Conservation (phyloP, 305 asterid species). For the Fraxinus latifolia region DNA sequence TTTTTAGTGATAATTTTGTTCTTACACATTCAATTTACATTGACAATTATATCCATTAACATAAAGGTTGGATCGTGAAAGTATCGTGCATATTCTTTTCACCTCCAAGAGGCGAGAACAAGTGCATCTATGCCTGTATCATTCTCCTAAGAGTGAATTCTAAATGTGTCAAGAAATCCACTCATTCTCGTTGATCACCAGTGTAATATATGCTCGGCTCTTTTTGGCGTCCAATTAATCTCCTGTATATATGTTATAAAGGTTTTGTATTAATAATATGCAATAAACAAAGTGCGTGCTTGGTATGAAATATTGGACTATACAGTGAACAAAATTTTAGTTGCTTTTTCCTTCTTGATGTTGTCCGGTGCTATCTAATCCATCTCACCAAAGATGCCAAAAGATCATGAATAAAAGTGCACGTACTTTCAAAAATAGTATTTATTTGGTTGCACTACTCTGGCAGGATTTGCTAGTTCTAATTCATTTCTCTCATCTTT, state of each 20-base stretch:
- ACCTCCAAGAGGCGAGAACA: neutral
- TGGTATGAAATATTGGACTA: neutral
- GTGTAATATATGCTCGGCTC: neutral
- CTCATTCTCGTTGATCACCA: neutral
- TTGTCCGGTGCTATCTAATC: neutral
- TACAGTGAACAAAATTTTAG: neutral
- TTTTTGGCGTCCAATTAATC: neutral
- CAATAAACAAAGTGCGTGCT: neutral
- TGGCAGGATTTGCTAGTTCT: slow-evolving; percentile 2
- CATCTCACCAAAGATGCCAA: neutral
- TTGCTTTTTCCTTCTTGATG: neutral
- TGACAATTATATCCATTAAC: neutral
- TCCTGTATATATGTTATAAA: neutral
- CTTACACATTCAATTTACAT: neutral
- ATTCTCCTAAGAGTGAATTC: neutral
- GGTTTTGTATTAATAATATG: neutral
- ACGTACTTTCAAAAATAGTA: neutral
- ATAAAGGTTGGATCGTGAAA: neutral
- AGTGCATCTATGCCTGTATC: neutral
- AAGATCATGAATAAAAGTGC: neutral
- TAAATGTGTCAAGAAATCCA: neutral
- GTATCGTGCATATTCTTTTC: neutral
- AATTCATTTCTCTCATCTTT: slow-evolving; percentile 16
- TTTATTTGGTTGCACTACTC: neutral
- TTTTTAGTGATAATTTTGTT: neutral